Base-by-base conservation (phyloP, 2,329 filamentous ascomycete species). In the Aspergillus proliferans region DNA sequence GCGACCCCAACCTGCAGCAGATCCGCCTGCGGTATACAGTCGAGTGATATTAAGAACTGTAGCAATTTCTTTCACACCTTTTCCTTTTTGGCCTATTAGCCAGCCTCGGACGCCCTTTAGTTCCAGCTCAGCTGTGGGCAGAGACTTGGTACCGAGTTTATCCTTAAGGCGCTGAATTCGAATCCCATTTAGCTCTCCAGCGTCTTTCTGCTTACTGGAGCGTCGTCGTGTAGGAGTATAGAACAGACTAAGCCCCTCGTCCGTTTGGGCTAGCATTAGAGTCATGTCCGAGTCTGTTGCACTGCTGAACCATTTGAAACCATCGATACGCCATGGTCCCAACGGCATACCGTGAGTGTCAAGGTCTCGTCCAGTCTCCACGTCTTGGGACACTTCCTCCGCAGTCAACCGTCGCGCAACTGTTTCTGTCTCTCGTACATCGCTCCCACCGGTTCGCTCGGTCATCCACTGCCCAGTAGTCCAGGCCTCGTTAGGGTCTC, bases 391-490 rank as follows among this genome's bases (percentile, higher is more conserved):
- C 28, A 57, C 66, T 24, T 45, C 33, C 9, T 30, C 26, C 4
- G 10, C 26, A 30, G 26, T 30, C 26, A 30, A 12, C 4, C 26
- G 26, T 12, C 26, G 26, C 3, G 83, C 83, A 4, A 79, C 66
- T 0, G 85, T 88, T 65, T 88, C 85, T 0, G 82, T 86, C 34
- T 77, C 75, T 3, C 81, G 81, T 1, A 88, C 83, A 58, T 88
- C 85, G 53, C 82, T 86, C 0, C 85, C 85, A 1, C 85, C 85
- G 0, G 76, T 75, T 2, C 85, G 75, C 57, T 88, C 85, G 0
- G 85, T 88, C 85, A 88, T 88, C 85, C 86, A 88, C 62, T 88
- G 85, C 0, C 85, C 85, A 38, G 80, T 85, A 0, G 84, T 88
- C 85, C 85, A 88, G 53, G 55, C 41, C 14, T n/a, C 22, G 6